Evolutionary conservation across 2,329 filamentous ascomycete genomes (phyloP), one percentile per base, ranked within the genome.

Genomic region (Shiraia bambusicola): DNA sequence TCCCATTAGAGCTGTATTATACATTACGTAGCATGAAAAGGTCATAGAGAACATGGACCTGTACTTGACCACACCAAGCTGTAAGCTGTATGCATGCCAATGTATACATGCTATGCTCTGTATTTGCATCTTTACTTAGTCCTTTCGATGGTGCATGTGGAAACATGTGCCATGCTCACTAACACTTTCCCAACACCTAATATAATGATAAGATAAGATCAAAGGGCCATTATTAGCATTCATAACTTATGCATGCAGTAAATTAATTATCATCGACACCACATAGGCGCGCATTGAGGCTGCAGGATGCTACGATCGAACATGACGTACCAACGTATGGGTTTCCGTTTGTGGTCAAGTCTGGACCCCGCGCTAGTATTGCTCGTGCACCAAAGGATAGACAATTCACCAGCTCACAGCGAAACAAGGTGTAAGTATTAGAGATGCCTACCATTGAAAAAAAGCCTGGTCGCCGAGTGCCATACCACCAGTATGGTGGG

Each of bases 1-100:
- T 52, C 32, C 44, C 34, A 29, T 45, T 37, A 32, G 40, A 47
- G 38, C 24, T 63, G 56, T 63, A 60, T 16, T 22, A 47, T 49
- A 50, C 33, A 33, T 34, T 37, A 37, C 45, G 40, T 34, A 4
- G 8, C 16, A 7, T 25, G 15, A 30, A 25, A 27, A 16, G 2
- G 25, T 28, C n/a, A 19, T 16, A n/a, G 17, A 35, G 12, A 25
- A 13, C 14, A 19, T 17, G 31, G 17, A 42, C 13, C 13, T 27
- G 27, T 30, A 35, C 28, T 15, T 17, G 22, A 27, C 30, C 11
- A 17, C 16, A 6, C 16, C 31, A 24, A 17, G 31, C 17, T 14
- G 31, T n/a, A 14, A 22, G 6, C 12, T 3, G 6, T n/a, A 12
- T 22, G 8, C 16, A 24, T 34, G 31, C 6, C 8, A 22, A 28